Evolutionary conservation across 345 rosid species (phyloP).

Genomic region (Lepidium sativum): DNA sequence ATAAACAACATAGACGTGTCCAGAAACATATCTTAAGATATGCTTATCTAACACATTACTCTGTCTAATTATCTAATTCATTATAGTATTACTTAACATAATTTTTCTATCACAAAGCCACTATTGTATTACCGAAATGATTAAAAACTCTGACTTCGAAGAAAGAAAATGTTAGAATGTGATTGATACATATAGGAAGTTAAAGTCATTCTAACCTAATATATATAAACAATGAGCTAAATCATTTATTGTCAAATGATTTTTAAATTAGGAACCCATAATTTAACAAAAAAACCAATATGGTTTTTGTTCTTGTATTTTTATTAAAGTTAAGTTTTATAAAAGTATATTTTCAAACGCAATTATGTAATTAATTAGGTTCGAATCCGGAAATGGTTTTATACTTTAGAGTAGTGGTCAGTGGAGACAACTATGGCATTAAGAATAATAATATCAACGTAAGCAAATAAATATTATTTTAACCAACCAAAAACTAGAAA

Average conservation of each 20-base stretch:
- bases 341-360: not conserved
- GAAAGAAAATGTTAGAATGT: too few species aligned
- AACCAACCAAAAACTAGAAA: not conserved
- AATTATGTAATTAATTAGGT: not conserved
- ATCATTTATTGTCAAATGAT: too few species aligned
- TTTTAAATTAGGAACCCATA: too few species aligned
- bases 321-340: not conserved
- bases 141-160: not conserved
- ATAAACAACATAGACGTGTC: too few species aligned
- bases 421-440: conserved; percentile 12
- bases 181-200: too few species aligned
- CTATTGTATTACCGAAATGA: not conserved
- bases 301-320: not conserved
- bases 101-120: not conserved
- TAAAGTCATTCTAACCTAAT: too few species aligned
- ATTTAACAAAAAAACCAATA: too few species aligned
- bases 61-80: too few species aligned
- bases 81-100: not conserved
- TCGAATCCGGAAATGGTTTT: conserved; percentile 7
- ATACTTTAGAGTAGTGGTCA: conserved; percentile 10
- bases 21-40: too few species aligned
- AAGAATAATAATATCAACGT: not conserved
- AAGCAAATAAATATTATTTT: conserved; percentile 4
- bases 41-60: too few species aligned
- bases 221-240: too few species aligned